Base-by-base conservation (phyloP, 2,329 filamentous ascomycete species). In the Allantophomopsis lycopodina region DNA sequence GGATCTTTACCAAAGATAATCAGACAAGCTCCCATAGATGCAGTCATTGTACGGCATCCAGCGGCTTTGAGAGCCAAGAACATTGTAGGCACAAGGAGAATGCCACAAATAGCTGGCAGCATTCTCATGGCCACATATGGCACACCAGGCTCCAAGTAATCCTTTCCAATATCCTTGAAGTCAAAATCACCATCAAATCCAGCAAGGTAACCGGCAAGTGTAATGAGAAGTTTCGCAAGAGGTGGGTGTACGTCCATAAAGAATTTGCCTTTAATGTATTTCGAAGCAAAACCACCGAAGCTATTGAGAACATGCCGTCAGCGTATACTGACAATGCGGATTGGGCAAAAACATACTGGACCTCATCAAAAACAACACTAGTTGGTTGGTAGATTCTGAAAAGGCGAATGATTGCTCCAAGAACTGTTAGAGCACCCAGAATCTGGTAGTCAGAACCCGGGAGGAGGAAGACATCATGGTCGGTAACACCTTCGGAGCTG, bases 161-260 rank as follows among this genome's bases (percentile, higher is more conserved):
- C 91, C 66, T 96, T 95, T 61, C 91, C 91, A 62, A 98, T 98
- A 51, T 98, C 88, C 69, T 96, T 98, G 70, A 98, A 98, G 61
- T 96, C 91, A 59, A 98, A 98, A 46, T 86, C 72, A 48, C 91
- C 91, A 56, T 95, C 76, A 60, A 96, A 98, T 40, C 91, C 91
- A 53, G 88, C 91, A 47, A 95, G 63, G 79, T 83, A 98, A 51
- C 89, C 91, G 47, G 88, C 87, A 44, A 98, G 75, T 39, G 91
- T 94, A 54, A 98, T 89, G 50, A 98, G 78, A 58, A 98, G 76
- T 69, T 98, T 98, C 49, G 91, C 91, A 44, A 98, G 72, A 35
- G 91, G 91, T 23, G 91, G 91, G 59, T 98, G 91, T n/a, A 98
- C 91, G 59, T 98, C 91, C 91, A 98, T 98, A 63, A 98, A 98